Conservation (phyloP, 805 yeast species). For the Diddensiella caesifluorescens region DNA sequence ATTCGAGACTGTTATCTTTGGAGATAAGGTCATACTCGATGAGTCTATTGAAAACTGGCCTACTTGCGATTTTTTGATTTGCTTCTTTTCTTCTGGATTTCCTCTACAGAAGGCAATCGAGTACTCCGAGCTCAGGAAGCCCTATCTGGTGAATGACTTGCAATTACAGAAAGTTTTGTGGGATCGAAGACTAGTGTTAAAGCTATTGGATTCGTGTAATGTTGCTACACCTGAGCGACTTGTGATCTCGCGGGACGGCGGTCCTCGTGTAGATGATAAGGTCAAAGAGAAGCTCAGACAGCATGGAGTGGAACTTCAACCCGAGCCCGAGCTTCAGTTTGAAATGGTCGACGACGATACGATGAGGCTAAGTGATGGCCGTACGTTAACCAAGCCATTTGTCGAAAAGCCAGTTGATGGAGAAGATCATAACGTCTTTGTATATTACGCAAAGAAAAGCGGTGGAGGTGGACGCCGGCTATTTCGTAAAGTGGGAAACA, state of each 20-base stretch:
- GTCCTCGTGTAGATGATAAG: constrained; percentile 76
- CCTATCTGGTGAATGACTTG: constrained; percentile 82
- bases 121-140: constrained; percentile 84
- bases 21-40: constrained; percentile 93
- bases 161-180: constrained; percentile 90
- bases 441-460: constrained; percentile 77
- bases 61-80: constrained; percentile 89
- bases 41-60: constrained; percentile 97
- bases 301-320: constrained; percentile 52
- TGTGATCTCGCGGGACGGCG: constrained; percentile 94
- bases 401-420: constrained; percentile 99
- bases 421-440: constrained; percentile 94
- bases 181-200: constrained; percentile 89
- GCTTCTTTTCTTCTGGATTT: constrained; percentile 93
- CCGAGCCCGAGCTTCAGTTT: constrained; percentile 66
- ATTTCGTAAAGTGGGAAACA: constrained; percentile 94
- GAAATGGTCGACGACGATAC: constrained; percentile 81
- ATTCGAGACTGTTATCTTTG: constrained; percentile 93
- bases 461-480: constrained; percentile 98
- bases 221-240: constrained; percentile 88
- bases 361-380: constrained; percentile 69
- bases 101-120: constrained; percentile 93
- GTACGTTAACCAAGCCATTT: constrained; percentile 74
- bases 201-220: constrained; percentile 68
- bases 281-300: constrained; percentile 53